phyloP scores from a whole-genome alignment of 208 protist genomes.

The Leishmania guyanensis region DNA sequence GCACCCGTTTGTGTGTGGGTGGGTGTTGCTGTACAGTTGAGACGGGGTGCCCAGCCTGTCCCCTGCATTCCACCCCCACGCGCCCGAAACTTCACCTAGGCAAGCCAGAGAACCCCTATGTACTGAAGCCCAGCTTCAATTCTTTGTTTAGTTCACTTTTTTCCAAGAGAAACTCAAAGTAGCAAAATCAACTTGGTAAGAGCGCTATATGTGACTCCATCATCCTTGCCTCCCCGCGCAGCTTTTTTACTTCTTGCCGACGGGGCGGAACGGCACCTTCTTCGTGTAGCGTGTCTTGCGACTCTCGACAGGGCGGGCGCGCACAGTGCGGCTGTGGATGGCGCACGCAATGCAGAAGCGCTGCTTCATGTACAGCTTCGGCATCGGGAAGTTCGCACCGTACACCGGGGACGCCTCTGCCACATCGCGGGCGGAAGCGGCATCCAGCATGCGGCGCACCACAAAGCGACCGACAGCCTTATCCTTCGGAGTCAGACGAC shows the following conservation, averaged over 20 bases:
- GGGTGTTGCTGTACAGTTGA: background rate
- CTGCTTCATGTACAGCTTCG: constrained; percentile 99
- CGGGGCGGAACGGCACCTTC: constrained; percentile 81
- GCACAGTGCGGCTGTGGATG: constrained; percentile 98
- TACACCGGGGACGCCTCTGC: constrained; percentile 94
- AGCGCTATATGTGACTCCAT: constrained; percentile 16
- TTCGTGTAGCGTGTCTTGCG: constrained; percentile 88
- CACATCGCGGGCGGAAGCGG: constrained; percentile 97
- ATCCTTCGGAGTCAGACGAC: constrained; percentile 94
- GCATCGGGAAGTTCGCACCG: constrained; percentile 93
- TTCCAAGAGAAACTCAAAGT: constrained; percentile 15
- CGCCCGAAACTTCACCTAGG: background rate
- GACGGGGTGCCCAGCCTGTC: background rate
- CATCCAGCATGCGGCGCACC: constrained; percentile 98
- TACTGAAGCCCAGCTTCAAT: background rate
- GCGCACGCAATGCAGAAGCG: constrained; percentile 99
- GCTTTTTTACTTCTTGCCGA: constrained; percentile 23
- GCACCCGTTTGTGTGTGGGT: background rate
- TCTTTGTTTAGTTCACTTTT: constrained; percentile 13
- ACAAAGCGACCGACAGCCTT: constrained; percentile 99
- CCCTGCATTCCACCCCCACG: background rate
- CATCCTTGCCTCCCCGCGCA: background rate
- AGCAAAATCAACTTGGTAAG: constrained; percentile 18
- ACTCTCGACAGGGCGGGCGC: constrained; percentile 75
- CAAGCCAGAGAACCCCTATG: no score